A percentile compares a stretch with the other conserved stretches of the same genome.
Evolutionary conservation across 2,329 filamentous ascomycete species (phyloP).

Genomic region (Epichloe bromicola): DNA sequence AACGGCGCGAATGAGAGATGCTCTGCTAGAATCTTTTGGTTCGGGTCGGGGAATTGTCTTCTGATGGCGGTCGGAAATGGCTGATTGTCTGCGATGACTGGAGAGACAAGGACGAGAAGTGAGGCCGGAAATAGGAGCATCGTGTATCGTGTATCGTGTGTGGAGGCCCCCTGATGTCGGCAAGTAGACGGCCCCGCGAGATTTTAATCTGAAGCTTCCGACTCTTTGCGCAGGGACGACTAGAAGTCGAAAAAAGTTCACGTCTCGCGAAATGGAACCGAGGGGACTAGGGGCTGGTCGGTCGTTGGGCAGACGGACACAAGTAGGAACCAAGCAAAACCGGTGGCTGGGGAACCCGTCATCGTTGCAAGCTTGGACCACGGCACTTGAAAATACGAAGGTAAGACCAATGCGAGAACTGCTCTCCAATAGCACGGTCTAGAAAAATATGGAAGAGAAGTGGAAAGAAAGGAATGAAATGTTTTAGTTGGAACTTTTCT

Average conservation of each 20-base stretch:
- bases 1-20: slow-evolving; percentile 41
- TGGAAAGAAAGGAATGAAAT: no score
- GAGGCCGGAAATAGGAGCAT: slow-evolving; percentile 4
- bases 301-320: neutral
- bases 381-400: neutral
- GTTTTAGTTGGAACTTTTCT: no score
- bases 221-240: neutral
- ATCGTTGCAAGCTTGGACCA: neutral
- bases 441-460: no score
- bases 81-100: slow-evolving; percentile 21
- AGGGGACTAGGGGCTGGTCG: neutral
- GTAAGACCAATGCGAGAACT: neutral
- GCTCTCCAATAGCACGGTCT: no score
- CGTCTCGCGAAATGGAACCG: no score
- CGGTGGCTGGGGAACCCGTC: neutral
- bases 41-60: slow-evolving; percentile 57
- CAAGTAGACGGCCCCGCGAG: neutral
- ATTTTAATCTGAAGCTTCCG: neutral
- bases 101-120: slow-evolving; percentile 16
- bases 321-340: neutral
- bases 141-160: neutral
- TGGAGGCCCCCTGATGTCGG: slow-evolving; percentile 2
- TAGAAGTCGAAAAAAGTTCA: neutral
- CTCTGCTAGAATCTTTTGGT: slow-evolving; percentile 61
- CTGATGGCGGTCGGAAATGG: slow-evolving; percentile 46